Base-by-base conservation (phyloP, 2,329 filamentous ascomycete species). In the Thielaviopsis musarum region DNA sequence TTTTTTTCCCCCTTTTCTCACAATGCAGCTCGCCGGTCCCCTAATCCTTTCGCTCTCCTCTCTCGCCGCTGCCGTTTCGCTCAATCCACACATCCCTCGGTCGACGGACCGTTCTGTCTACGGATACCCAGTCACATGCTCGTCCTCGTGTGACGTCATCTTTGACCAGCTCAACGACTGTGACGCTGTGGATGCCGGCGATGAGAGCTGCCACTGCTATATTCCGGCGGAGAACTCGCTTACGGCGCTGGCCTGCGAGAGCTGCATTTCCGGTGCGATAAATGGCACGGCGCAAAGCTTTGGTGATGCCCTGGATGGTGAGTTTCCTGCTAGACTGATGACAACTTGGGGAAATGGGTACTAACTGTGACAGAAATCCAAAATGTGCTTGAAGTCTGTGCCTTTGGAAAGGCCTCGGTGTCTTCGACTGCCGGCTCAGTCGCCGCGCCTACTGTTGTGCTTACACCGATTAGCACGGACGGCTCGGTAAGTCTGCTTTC, bases 81-180 rank as follows among this genome's bases (percentile, higher is more conserved):
- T 52, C 6, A 30, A 45, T 28, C 53, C 52, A 5, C 24, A 49
- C 49, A 26, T 41, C 34, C 19, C 26, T 17, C 26, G 15, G 12
- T 38, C 51, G 12, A 26, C 41, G 2, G 51, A 57, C 24, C 54
- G 51, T 34, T 48, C 59, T 12, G 26, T 30, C 30, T 57, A 60
- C 34, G 55, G 55, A 28, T 59, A 61, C 53, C 60, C 56, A 2
- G 13, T 52, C 19, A 52, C 28, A 6, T 61, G 56, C 56, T 56
- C 56, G 30, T 56, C 53, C 26, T 52, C 21, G 19, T 61, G 60
- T 19, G 49, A 52, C 30, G 30, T 34, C 6, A 59, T 61, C n/a
- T 61, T 61, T 38, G 53, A 56, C 10, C 60, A 61, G 38, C 13
- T 52, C 28, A 55, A 56, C 15, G 56, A 52, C 45, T 61, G 60